Percentiles rank a stretch among this genome's conserved stretches.
Evolutionary conservation across 225 moss, liverwort and hornwort genomes (phyloP).

Genomic region (Sphagnum contortum): DNA sequence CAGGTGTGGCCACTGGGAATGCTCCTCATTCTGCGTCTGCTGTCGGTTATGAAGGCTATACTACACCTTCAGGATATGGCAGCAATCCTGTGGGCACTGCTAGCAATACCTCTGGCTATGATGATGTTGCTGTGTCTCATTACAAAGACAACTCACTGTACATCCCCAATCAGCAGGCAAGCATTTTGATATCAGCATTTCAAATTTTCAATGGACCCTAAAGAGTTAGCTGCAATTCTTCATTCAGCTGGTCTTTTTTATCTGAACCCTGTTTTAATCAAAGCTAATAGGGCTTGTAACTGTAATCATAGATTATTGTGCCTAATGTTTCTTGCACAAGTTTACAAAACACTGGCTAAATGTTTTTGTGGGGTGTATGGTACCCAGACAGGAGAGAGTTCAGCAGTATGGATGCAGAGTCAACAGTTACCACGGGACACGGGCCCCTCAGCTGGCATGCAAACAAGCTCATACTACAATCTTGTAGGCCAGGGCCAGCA

Average conservation of each 20-base stretch:
- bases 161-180: constrained; percentile 71
- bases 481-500: constrained; percentile 85
- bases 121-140: constrained; percentile 41
- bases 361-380: background rate
- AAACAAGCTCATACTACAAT: constrained; percentile 82
- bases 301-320: too few species aligned
- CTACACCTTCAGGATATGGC: constrained; percentile 51
- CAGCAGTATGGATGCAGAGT: constrained; percentile 65
- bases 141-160: constrained; percentile 76
- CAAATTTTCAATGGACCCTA: too few species aligned
- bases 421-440: constrained; percentile 58
- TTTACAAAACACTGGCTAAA: too few species aligned
- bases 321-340: too few species aligned
- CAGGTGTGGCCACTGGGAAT: constrained; percentile 19
- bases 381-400: constrained; percentile 46
- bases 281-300: too few species aligned
- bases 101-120: constrained; percentile 46
- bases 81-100: constrained; percentile 46
- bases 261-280: too few species aligned
- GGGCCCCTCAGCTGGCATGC: constrained; percentile 49
- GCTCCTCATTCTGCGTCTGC: constrained; percentile 58
- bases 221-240: too few species aligned
- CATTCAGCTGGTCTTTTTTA: too few species aligned
- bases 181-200: too few species aligned
- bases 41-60: constrained; percentile 60